phyloP scores from a whole-genome alignment of 345 rosid species.

The Anacardium occidentale region DNA sequence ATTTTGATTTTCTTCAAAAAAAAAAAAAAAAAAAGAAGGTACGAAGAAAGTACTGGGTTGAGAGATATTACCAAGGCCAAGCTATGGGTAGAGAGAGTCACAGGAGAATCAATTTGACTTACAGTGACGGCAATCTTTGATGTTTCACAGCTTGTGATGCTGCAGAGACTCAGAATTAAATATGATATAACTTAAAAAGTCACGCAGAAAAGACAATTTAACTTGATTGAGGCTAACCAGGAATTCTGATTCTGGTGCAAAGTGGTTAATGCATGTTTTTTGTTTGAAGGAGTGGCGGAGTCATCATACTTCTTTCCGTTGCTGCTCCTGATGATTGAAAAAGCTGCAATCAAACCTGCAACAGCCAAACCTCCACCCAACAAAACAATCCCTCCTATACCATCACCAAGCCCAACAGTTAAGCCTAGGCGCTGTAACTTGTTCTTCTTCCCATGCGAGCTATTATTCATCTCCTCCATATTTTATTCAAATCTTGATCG shows the following conservation, averaged over 20 bases:
- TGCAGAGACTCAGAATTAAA: slow-evolving; percentile 20
- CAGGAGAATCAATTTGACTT: slow-evolving; percentile 15
- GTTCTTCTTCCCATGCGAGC: slow-evolving; percentile 14
- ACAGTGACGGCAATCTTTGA: neutral
- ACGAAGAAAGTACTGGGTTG: neutral
- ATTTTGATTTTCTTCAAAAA: neutral
- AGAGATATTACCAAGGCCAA: slow-evolving; percentile 3
- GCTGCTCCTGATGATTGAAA: slow-evolving; percentile 27
- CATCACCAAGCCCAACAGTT: slow-evolving; percentile 13
- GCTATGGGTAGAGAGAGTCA: slow-evolving; percentile 13
- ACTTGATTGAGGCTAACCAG: slow-evolving; percentile 19
- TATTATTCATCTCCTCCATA: slow-evolving; percentile 14
- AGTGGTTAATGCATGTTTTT: neutral
- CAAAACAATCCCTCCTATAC: slow-evolving; percentile 34
- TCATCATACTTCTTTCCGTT: neutral
- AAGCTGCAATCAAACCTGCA: slow-evolving; percentile 37
- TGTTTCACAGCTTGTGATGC: slow-evolving; percentile 28
- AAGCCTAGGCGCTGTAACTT: slow-evolving; percentile 2
- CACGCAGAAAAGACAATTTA: neutral
- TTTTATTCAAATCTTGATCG: neutral
- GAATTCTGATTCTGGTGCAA: slow-evolving; percentile 7
- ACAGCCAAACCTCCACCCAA: slow-evolving; percentile 55
- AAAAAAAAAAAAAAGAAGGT: neutral
- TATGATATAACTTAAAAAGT: neutral
- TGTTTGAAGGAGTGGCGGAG: neutral